These are phyloP conservation scores for Fusarium transvaalense DNA, from an alignment of 2,329 filamentous ascomycete genomes.

Conservation along the genomic window DNA sequence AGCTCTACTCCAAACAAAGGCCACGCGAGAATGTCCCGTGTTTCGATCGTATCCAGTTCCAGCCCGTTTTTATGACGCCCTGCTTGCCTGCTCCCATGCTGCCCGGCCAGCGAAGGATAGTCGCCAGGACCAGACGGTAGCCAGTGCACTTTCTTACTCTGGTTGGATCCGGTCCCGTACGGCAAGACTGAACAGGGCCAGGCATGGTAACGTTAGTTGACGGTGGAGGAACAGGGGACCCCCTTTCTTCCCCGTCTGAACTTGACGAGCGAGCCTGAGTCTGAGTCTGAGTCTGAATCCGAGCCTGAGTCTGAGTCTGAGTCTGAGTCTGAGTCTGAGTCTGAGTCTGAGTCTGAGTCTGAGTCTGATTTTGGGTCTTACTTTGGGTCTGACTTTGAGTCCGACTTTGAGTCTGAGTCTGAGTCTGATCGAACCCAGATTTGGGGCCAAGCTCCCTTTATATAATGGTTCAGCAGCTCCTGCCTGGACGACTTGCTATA, in stretches of 20 bases:
- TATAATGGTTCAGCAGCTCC: neutral
- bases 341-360: conserved; percentile 9
- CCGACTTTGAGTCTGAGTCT: conserved; percentile 1
- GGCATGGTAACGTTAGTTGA: conserved; percentile 34
- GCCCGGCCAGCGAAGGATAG: conserved; percentile 33
- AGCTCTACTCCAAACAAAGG: conserved; percentile 35
- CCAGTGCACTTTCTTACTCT: conserved; percentile 26
- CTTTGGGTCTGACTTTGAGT: too few species aligned
- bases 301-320: conserved; percentile 6
- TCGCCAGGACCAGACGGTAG: conserved; percentile 31
- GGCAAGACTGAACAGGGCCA: conserved; percentile 10
- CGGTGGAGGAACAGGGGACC: conserved; percentile 37
- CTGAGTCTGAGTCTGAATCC: neutral
- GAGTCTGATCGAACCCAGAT: neutral
- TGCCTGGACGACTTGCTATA: too few species aligned
- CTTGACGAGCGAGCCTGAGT: conserved; percentile 19
- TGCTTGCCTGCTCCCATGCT: conserved; percentile 11
- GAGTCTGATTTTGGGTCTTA: too few species aligned
- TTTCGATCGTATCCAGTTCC: conserved; percentile 35
- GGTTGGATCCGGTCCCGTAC: conserved; percentile 5
- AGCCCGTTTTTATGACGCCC: conserved; percentile 22
- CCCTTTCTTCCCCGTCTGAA: conserved; percentile 20
- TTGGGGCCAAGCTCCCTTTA: neutral
- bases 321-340: conserved; percentile 7
- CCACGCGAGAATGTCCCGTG: conserved; percentile 40